Base-by-base conservation (phyloP, 2,329 filamentous ascomycete genomes). In the Aureobasidium subglaciale region DNA sequence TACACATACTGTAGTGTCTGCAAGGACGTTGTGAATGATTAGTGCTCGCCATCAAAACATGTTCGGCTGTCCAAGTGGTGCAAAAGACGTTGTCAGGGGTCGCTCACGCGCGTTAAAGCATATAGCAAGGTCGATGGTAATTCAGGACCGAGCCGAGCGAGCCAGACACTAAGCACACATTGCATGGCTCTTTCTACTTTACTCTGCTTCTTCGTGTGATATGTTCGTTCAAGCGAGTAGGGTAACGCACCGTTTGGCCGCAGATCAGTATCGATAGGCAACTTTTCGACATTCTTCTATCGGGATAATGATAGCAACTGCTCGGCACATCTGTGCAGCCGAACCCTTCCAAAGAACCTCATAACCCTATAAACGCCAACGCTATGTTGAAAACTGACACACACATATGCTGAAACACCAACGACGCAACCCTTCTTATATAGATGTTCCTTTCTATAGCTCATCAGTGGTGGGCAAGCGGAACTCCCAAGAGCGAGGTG, bases 401-500 rank as follows among this genome's bases (percentile, higher is more conserved):
- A 43, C 27, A 38, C 50, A 54, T 42, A 54, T 42, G 37, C 38
- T 54, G 50, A 54, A 54, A 43, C 50, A 54, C 38, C 18, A 54
- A 49, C 40, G 40, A 50, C 42, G 35, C 46, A 45, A 20, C 50
- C 48, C 30, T 56, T 52, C 30, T 41, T 34, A 38, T 40, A 30
- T 40, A 35, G 49, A 41, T 48, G 32, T 35, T 42, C n/a, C 38
- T 49, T 45, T 57, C 41, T 55, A 67, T 24, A 67, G 58, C 35
- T 65, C 64, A 29, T 66, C 63, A 56, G 48, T 61, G 22, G 58
- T 66, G n/a, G 76, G 76, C 20, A 72, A 64, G 52, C 70, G 65
- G 22, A 82, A 67, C 62, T 75, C 74, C 83, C 83, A 86, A 18
- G 70, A 73, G 41, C 82, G 72, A 18, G 78, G 77, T 24, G 75